These are phyloP conservation scores for Hymenochaete sp. DNA, from an alignment of 1,284 basidiomycete genomes.

Conservation along the genomic window DNA sequence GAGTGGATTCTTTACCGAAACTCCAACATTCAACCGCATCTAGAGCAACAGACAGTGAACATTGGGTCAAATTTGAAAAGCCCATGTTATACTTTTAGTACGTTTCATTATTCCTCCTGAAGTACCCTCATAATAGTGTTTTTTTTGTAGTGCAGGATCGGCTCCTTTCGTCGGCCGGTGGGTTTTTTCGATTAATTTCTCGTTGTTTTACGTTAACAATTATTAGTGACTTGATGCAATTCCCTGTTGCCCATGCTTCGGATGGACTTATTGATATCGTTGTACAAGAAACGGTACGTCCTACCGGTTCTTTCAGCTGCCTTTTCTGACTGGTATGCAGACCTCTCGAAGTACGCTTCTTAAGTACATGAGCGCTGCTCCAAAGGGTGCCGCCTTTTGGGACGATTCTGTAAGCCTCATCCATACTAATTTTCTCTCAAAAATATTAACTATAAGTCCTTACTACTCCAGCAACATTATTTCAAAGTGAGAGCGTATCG, in stretches of 20 bases:
- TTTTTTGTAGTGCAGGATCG: slow-evolving; percentile 31
- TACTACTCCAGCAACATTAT: slow-evolving; percentile 55
- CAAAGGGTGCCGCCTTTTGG: slow-evolving; percentile 65
- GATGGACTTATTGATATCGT: slow-evolving; percentile 78
- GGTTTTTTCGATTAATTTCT: not conserved
- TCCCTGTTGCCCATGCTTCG: slow-evolving; percentile 71
- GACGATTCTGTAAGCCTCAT: slow-evolving; percentile 40
- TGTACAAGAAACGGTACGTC: slow-evolving; percentile 55
- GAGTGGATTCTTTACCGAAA: slow-evolving; percentile 31
- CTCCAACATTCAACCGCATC: slow-evolving; percentile 27
- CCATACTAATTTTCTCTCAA: not conserved
- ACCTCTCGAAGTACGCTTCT: slow-evolving; percentile 50
- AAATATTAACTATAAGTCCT: slow-evolving; percentile 1
- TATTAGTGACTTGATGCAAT: slow-evolving; percentile 72
- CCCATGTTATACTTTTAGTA: slow-evolving; percentile 65
- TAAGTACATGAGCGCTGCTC: slow-evolving; percentile 56
- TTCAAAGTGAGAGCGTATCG: slow-evolving; percentile 73
- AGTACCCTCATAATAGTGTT: slow-evolving; percentile 11
- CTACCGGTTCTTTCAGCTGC: not conserved
- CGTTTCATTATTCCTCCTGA: slow-evolving; percentile 31
- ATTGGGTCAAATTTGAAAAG: slow-evolving; percentile 64
- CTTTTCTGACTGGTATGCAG: slow-evolving; percentile 27
- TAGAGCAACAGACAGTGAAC: slow-evolving; percentile 36
- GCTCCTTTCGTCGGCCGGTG: slow-evolving; percentile 34
- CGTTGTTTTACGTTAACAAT: not conserved